Conservation (phyloP, 164 flowering plant genomes). For the Annona squamosa region DNA sequence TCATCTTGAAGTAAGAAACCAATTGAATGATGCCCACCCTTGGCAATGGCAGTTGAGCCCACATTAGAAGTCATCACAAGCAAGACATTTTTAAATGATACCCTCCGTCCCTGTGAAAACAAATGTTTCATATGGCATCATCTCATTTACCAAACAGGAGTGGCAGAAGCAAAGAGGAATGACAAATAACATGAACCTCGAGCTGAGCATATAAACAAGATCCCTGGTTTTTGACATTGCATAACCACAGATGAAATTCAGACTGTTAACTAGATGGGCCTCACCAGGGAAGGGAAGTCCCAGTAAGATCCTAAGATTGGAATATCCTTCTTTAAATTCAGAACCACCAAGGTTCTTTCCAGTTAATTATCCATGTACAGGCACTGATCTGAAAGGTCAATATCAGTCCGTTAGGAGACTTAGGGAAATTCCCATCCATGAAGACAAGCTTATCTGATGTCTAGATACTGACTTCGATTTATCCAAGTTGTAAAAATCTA, state of each 20-base stretch:
- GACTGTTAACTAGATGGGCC: background rate
- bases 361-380: background rate
- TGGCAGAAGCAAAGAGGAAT: background rate
- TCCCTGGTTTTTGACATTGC: background rate
- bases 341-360: background rate
- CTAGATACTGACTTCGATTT: background rate
- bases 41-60: constrained; percentile 70
- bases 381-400: background rate
- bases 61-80: constrained; percentile 91
- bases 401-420: background rate
- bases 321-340: background rate
- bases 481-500: background rate
- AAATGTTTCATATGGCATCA: background rate
- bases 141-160: background rate
- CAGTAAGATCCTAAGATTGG: background rate
- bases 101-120: constrained; percentile 60
- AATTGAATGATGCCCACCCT: constrained; percentile 48
- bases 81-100: constrained; percentile 72
- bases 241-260: background rate
- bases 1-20: constrained; percentile 56
- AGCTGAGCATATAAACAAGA: background rate
- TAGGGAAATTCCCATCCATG: background rate
- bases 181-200: background rate
- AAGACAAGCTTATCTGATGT: background rate
- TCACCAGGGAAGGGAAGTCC: background rate